These are phyloP conservation scores for Novymonas esmeraldas DNA, from an alignment of 208 protist species.

Conservation along the genomic window DNA sequence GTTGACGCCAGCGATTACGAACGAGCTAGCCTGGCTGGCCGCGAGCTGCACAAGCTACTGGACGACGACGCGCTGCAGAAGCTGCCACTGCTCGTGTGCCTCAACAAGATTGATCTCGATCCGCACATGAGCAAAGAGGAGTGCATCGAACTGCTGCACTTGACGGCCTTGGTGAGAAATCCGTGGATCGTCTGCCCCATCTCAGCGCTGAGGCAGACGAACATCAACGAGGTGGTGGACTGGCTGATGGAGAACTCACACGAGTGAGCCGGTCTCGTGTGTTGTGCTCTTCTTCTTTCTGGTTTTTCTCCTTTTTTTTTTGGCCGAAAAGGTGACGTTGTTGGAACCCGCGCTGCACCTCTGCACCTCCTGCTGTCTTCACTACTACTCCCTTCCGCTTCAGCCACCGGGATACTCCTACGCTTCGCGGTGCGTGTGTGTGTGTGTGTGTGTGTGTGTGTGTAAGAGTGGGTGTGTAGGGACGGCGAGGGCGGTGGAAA, in stretches of 20 bases:
- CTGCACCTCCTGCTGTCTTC: no score
- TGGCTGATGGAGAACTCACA: conserved; percentile 76
- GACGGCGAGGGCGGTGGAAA: no score
- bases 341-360: no score
- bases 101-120: conserved; percentile 90
- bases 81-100: conserved; percentile 69
- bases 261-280: conserved; percentile 21
- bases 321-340: no score
- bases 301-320: no score
- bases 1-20: conserved; percentile 72
- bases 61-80: conserved; percentile 48
- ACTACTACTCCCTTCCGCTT: no score
- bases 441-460: no score
- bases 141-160: conserved; percentile 64
- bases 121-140: conserved; percentile 82
- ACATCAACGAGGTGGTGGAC: conserved; percentile 80
- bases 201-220: conserved; percentile 57
- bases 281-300: no score
- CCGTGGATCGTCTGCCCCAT: conserved; percentile 75
- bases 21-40: conserved; percentile 49
- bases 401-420: no score
- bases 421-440: no score
- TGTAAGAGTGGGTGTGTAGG: no score
- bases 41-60: conserved; percentile 74
- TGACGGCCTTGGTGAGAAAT: conserved; percentile 59